Conservation (phyloP, 1,284 basidiomycete genomes). For the Naganishia liquefaciens region DNA sequence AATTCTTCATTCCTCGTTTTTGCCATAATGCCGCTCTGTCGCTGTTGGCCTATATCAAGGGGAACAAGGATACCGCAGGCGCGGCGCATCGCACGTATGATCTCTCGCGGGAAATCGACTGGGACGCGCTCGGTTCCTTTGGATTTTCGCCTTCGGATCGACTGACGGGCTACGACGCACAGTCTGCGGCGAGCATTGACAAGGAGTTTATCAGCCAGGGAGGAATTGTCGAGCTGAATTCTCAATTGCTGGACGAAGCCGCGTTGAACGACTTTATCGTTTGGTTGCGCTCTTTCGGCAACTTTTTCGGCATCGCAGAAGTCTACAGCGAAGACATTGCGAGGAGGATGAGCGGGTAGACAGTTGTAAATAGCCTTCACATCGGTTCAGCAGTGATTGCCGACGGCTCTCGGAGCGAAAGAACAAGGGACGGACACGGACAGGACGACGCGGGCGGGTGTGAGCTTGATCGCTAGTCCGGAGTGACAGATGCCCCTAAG, state of each 20-base stretch:
- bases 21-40: conserved; percentile 25
- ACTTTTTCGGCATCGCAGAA: conserved; percentile 26
- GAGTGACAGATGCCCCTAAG: too few relatives aligned
- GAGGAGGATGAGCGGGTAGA: conserved; percentile 12
- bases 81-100: conserved; percentile 12
- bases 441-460: too few relatives aligned
- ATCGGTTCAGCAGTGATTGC: too few relatives aligned
- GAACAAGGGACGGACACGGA: too few relatives aligned
- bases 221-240: conserved; percentile 27
- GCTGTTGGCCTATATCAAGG: conserved; percentile 26
- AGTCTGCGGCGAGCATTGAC: conserved; percentile 4
- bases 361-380: not conserved
- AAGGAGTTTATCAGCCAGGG: conserved; percentile 31
- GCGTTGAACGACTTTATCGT: conserved; percentile 22
- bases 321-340: conserved; percentile 21
- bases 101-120: conserved; percentile 23
- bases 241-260: conserved; percentile 14
- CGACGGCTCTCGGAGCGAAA: too few relatives aligned
- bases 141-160: conserved; percentile 21
- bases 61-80: conserved; percentile 11
- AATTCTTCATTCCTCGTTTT: conserved; percentile 28
- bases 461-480: too few relatives aligned
- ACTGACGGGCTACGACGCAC: conserved; percentile 13
- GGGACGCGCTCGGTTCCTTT: conserved; percentile 17
- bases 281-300: conserved; percentile 28